Evolutionary conservation across 2,329 filamentous ascomycete species (phyloP), one percentile per base, ranked within the genome.

Genomic region (Claviceps sorghi): DNA sequence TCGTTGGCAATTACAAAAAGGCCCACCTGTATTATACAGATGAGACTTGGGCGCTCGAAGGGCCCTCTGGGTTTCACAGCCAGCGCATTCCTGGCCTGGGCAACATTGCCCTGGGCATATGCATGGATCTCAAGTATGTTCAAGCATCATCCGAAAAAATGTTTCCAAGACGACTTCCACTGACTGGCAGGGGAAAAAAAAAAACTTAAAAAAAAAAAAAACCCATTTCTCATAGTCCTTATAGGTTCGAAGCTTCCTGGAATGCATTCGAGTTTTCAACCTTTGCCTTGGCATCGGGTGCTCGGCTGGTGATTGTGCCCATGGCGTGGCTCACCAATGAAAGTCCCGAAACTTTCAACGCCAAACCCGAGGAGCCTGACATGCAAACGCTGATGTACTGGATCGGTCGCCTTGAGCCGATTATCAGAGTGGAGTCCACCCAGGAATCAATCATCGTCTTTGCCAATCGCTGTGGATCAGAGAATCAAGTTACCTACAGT

Each of bases 291-390:
- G 67, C 78, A 1, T 67, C 68, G 0, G 61, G 73, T 0, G 76
- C 83, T 0, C 79, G 80, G 15, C 56, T 90, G 0, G 80, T 87
- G 1, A 78, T 89, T 36, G 58, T 91, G 0, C 80, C 78, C 4
- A 90, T 90, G 86, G 85, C 87, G 0, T 91, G 86, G 86, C 70
- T 86, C 34, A 88, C 84, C 1, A 71, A 64, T 52, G 79, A 72
- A 55, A 75, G 72, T 59, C 72, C 65, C 1, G 71, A 60, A 19
- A 53, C 54, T 8, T 80, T 70, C 61, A 79, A 60, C 54, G 71
- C 58, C 30, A 69, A 57, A 57, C 78, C 77, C 0, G 62, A 73
- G 1, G 77, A 81, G 49, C 84, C 85, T 0, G 86, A 90, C 57
- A 75, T 86, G 67, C 79, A 86, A 26, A 88, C 85, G 0, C 62